Percentiles rank a stretch among this genome's conserved stretches.
These are phyloP conservation scores for Sphagnum magellanicum DNA, from an alignment of 228 moss, liverwort and hornwort species.

Conservation along the genomic window DNA sequence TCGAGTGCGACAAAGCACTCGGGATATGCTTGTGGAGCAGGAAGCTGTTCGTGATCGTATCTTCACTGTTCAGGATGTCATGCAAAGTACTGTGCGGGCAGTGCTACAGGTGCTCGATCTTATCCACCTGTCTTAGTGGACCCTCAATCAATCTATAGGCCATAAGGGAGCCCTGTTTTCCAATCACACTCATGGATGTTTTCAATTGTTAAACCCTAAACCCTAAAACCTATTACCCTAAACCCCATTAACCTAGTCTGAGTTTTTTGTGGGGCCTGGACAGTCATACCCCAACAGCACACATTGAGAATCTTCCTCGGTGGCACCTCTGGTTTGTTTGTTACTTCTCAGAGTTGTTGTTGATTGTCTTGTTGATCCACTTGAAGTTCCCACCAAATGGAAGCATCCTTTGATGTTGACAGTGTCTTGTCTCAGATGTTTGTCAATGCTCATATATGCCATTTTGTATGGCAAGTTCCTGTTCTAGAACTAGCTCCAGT, in stretches of 20 bases:
- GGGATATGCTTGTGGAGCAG: conserved; percentile 76
- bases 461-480: background rate
- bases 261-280: no score
- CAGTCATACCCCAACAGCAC: background rate
- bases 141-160: background rate
- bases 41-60: conserved; percentile 77
- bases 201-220: background rate
- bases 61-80: conserved; percentile 90
- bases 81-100: conserved; percentile 74
- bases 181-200: background rate
- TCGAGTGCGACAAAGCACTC: conserved; percentile 51
- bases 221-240: no score
- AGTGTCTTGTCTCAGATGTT: no score
- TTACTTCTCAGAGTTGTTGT: background rate
- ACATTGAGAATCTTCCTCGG: no score
- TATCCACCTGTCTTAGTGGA: background rate
- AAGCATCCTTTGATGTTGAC: no score
- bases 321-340: background rate
- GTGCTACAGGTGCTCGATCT: conserved; percentile 45
- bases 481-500: background rate
- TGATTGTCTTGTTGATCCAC: background rate
- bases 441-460: background rate
- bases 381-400: background rate
- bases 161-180: background rate
- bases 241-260: background rate